A percentile compares a stretch with the other conserved stretches of the same genome.
These are phyloP conservation scores for Spiromastix sp. DNA, from an alignment of 2,329 filamentous ascomycete genomes.

Conservation along the genomic window DNA sequence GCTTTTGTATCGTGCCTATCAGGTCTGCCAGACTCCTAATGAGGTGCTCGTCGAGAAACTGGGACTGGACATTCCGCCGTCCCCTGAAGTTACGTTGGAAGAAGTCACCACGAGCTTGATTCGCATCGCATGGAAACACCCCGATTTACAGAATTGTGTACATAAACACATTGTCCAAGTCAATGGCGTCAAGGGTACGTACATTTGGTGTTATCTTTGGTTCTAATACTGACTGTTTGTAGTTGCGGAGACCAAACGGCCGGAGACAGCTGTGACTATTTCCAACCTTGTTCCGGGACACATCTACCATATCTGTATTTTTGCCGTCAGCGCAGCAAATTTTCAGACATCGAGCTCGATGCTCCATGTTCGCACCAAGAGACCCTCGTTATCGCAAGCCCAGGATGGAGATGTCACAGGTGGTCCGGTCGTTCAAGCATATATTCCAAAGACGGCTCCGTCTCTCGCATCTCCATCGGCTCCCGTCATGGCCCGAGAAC, in stretches of 20 bases:
- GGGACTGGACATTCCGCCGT: constrained; percentile 84
- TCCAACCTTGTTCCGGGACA: constrained; percentile 75
- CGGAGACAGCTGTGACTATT: constrained; percentile 82
- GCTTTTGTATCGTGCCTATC: constrained; percentile 76
- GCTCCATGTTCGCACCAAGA: constrained; percentile 68
- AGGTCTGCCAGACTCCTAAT: constrained; percentile 82
- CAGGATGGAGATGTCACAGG: constrained; percentile 25
- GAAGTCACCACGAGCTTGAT: constrained; percentile 81
- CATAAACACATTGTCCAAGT: constrained; percentile 86
- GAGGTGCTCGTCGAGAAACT: constrained; percentile 84
- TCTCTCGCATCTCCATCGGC: constrained; percentile 52
- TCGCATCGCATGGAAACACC: constrained; percentile 80
- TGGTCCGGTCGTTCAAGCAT: constrained; percentile 40
- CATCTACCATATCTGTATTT: constrained; percentile 88
- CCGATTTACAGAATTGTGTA: constrained; percentile 55
- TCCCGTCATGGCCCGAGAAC: constrained; percentile 55
- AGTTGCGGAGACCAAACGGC: constrained; percentile 76
- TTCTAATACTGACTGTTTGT: constrained; percentile 4
- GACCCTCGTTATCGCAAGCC: constrained; percentile 32
- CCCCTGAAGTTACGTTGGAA: constrained; percentile 81
- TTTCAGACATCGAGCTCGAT: constrained; percentile 84
- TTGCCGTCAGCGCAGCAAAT: constrained; percentile 82
- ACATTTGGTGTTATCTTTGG: constrained; percentile 3
- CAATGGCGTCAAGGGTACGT: constrained; percentile 75
- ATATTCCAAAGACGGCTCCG: constrained; percentile 41